Evolutionary conservation across 129 eudicot species (phyloP), one percentile per base, ranked within the genome.

Genomic region (Deinandra increscens): DNA sequence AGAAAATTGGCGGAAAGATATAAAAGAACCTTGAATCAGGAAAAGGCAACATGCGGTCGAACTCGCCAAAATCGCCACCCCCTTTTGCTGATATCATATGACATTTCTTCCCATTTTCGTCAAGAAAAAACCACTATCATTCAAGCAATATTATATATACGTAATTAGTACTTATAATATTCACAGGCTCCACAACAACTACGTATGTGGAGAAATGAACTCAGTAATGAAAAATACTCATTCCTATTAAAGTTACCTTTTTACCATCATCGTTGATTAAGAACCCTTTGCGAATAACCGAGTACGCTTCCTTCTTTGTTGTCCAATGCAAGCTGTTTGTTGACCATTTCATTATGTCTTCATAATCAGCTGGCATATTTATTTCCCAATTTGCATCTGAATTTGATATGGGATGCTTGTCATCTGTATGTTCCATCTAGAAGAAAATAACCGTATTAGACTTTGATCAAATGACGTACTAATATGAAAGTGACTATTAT

Each of bases 91-190:
- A 26, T 64, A 63, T 20, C 54, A 50, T n/a, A 19, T 13, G 15
- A 37, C 71, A 73, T 64, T 64, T 73, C 64, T 73, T 73, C 8
- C 65, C 70, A 45, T 62, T 48, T 19, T 73, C 49, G 9, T 41
- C 63, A 20, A 62, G 10, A 9, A 14, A 73, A 39, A 73, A 50
- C 78, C 71, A 73, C 71, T 73, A 61, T n/a, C n/a, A n/a, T n/a
- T 10, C 34, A 65, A 63, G 6, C 33, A 22, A 49, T 50, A 49
- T 20, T 4, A 58, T 26, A 12, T 9, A 31, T 8, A 37, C 22
- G 15, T 60, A 33, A 11, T 33, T 33, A 61, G 61, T 34, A 31
- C 15, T 12, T n/a, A n/a, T n/a, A n/a, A n/a, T 31, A 22, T 20
- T 51, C 51, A 14, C 12, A 55, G 33, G 29, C 45, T 26, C 60